Evolutionary conservation across 768 basidiomycete genomes (phyloP), one percentile per base, ranked within the genome.

Genomic region (Suillus brevipes): DNA sequence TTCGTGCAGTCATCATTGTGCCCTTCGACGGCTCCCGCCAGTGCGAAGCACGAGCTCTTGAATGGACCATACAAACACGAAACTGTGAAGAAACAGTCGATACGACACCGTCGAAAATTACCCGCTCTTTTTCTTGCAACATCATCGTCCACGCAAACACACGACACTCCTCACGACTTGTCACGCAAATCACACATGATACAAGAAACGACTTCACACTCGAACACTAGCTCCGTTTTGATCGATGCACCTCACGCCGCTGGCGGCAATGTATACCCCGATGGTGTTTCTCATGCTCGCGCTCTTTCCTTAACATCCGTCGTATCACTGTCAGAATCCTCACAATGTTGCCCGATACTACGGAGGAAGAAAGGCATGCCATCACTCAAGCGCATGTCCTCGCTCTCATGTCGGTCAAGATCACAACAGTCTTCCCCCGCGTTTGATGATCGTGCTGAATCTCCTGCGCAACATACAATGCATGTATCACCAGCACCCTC

Each of bases 351-450:
- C 47, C 75, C 76, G 65, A 68, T 76, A 16, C 68, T 83, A 13
- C 80, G 80, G 60, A 79, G 81, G 62, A 78, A 76, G 66, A 79
- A 78, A 65, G 77, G 76, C 38, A 70, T 80, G 68, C 70, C 75
- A 62, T 61, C 76, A 25, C 70, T 74, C 25, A 73, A 74, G n/a
- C 62, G 69, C 53, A 75, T 68, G 65, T 71, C 73, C 40, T 68
- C 77, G 1, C 53, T 64, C 37, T 75, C 68, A 25, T 47, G 65
- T 59, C 67, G 67, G 66, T 68, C 70, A 34, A 66, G 68, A 59
- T 69, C 65, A 56, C 64, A 38, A 71, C 72, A 47, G 64, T 68
- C 68, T 43, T 69, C 72, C 56, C 63, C 65, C n/a, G 31, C 70
- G 70, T 60, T 55, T 74, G 52, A 71, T 59, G 73, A 72, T 10